Evolutionary conservation across 495 filamentous ascomycete genomes (phyloP), one percentile per base, ranked within the genome.

Genomic region (Aspergillus steynii): DNA sequence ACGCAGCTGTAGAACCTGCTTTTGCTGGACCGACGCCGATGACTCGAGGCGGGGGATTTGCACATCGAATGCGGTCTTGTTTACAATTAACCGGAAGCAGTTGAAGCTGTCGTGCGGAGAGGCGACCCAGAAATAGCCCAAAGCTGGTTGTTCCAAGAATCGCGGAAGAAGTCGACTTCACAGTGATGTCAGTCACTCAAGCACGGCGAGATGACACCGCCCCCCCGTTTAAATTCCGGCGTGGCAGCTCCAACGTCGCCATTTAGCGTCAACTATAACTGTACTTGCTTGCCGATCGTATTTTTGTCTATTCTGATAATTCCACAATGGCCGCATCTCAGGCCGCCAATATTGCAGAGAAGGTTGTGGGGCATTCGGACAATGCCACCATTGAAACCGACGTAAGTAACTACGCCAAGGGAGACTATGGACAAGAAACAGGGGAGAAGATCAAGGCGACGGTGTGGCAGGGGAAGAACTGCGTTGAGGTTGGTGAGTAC

Each of bases 321-420:
- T 56, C 34, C 64, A 75, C 47, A 32, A 87, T 84, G 80, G 77
- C 84, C 45, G 71, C 83, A 53, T 79, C 84, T 32, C 85, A 88
- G 77, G 79, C 80, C 68, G 88, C 90, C 31, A 83, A 82, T 59
- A 64, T 73, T 27, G 81, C 74, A 49, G 89, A 92, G 70, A 82
- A 86, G 77, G 74, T 67, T 59, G 69, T 91, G 49, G 88, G 89
- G 61, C 85, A 91, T 71, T 78, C 73, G 56, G 74, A 59, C 50
- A 60, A 65, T 42, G 60, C 61, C 8, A 58, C 55, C 47, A 56
- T 71, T 48, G 58, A 56, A 8, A 65, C 56, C 0, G 52, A 68
- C 29, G 29, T 68, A 12, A 57, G 58, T 61, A 66, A 68, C 47
- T 60, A 66, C 55, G 59, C 62, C 10, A 52, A 62, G 7, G 20